Evolutionary conservation across 768 basidiomycete genomes (phyloP), one percentile per base, ranked within the genome.

Genomic region (Leucosporidium yakuticum): DNA sequence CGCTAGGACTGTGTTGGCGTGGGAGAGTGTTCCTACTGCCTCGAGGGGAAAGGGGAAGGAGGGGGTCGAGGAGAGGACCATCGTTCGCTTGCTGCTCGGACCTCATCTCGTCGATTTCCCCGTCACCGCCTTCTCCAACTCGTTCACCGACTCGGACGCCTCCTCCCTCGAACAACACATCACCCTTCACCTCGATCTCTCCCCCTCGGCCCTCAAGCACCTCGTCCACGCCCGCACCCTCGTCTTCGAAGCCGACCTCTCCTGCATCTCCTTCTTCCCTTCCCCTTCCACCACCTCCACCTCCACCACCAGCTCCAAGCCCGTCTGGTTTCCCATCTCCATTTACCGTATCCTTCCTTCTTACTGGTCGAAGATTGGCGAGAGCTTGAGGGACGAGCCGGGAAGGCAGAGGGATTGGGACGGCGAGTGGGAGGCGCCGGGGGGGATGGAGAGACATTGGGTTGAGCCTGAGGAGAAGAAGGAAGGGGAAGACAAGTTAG

Each of bases 221-320:
- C 49, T 62, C 34, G 11, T 36, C 12, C 6, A 47, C 27, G 56
- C 56, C 34, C 0, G 2, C 7, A 29, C 64, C 6, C 11, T 49
- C 15, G 9, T 67, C 21, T 23, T 62, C 61, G 61, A 67, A 58
- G 34, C 61, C 36, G 60, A 62, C 66, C 51, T 57, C 55, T 15
- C 20, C 21, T 56, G 62, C 36, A 47, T 67, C 66, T 25, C 39
- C 49, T 59, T 67, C 61, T 23, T 67, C n/a, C 61, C 54, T 21
- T 53, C 59, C 2, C 23, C 64, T 2, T 9, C 59, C 20, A 8
- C 58, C n/a, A 9, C 31, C 29, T 19, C 55, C 9, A 31, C n/a
- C 34, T 1, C 14, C 4, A 29, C 36, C 25, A 31, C 21, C 32
- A 11, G 4, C 4, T 4, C n/a, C 14, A 20, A 25, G 17, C 47